Evolutionary conservation across 129 eudicot species (phyloP), one percentile per base, ranked within the genome.

Genomic region (Calendula officinalis): DNA sequence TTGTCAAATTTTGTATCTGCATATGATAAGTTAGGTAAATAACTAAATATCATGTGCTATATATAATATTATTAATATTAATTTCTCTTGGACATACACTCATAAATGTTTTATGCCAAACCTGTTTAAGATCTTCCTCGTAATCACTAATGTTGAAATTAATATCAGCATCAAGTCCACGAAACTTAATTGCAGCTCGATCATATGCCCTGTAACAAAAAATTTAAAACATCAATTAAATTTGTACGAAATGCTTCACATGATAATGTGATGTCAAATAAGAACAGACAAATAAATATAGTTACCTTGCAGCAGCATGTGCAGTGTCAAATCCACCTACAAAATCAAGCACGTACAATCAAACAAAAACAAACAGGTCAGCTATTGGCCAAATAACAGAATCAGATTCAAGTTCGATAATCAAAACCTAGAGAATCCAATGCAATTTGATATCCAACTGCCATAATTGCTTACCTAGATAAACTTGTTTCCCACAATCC

Each of bases 401-500:
- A 64, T 16, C 67, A 50, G 37, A 7, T 42, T 27, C 56, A 12
- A 41, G n/a, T 41, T 64, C n/a, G 46, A 59, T 22, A 27, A 59
- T 35, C 44, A 60, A 58, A 55, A n/a, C 35, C 32, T 7, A 66
- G 16, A 52, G 55, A 57, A 65, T 73, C 67, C 61, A 66, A 65
- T 55, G 67, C 75, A 49, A 43, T 70, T 47, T 38, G 35, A 14
- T 56, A 49, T 8, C 13, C 53, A 8, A 62, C 15, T n/a, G 3
- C 27, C 60, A 14, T 62, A 27, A 15, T 13, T 40, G 50, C 83
- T 56, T 78, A 88, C 96, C 96, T 48, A 88, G 71, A 65, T 88
- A 88, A 60, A 88, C 89, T 78, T 88, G 96, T 62, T 88, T 88
- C 62, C 96, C 96, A 67, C 82, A 63, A 63, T 88, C 96, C 96